Evolutionary conservation across 441 rosid genomes (phyloP).

Genomic region (Euphorbia celastroides): DNA sequence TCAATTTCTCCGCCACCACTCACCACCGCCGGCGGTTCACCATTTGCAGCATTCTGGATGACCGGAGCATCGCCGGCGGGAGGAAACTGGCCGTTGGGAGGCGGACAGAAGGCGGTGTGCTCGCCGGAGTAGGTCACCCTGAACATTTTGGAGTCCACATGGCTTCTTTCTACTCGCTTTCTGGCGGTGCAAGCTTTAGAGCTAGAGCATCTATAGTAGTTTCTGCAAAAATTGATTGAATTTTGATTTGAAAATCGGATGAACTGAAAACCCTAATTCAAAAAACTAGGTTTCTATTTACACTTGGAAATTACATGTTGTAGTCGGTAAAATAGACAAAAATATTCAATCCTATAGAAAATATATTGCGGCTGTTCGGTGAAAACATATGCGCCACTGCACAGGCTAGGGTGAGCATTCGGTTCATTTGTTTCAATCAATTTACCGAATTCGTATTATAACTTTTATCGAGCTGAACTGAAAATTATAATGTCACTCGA

Average conservation of each 20-base stretch:
- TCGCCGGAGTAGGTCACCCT: slow-evolving; percentile 71
- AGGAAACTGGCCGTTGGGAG: slow-evolving; percentile 78
- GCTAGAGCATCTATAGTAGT: slow-evolving; percentile 86
- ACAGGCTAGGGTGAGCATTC: too few species aligned
- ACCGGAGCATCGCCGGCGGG: slow-evolving; percentile 69
- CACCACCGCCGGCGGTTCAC: slow-evolving; percentile 23
- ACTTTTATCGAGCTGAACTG: too few species aligned
- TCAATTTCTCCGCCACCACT: slow-evolving; percentile 12
- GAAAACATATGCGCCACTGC: too few species aligned
- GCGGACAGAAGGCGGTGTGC: slow-evolving; percentile 78
- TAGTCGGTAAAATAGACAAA: not conserved
- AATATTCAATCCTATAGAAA: too few species aligned
- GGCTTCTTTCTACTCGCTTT: slow-evolving; percentile 83
- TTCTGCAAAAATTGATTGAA: slow-evolving; percentile 36
- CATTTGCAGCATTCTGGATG: slow-evolving; percentile 20
- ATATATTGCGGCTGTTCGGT: too few species aligned
- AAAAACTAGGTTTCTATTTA: too few species aligned
- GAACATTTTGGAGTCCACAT: slow-evolving; percentile 49
- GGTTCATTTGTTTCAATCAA: too few species aligned
- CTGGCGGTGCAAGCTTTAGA: slow-evolving; percentile 76
- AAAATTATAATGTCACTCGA: too few species aligned
- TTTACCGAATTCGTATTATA: too few species aligned
- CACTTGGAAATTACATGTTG: too few species aligned
- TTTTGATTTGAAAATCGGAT: too few species aligned
- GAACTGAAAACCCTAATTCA: too few species aligned